Evolutionary conservation across 2,329 filamentous ascomycete species (phyloP).

Genomic region (Talaromyces sp.): DNA sequence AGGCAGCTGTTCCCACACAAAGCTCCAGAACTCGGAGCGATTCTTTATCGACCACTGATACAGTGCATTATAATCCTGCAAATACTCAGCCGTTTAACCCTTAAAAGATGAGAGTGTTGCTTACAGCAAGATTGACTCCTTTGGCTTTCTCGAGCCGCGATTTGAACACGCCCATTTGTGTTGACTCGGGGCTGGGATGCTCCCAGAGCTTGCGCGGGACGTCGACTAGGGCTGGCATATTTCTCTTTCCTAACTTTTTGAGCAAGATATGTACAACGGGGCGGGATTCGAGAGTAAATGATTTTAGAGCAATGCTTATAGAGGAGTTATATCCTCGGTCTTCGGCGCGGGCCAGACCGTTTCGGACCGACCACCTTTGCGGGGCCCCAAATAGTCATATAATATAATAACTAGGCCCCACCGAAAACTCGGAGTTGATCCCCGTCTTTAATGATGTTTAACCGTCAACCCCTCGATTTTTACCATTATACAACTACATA

Average conservation of each 20-base stretch:
- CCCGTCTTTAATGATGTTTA: too few species aligned
- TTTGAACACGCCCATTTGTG: conserved; percentile 65
- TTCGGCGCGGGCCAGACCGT: too few species aligned
- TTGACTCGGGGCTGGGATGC: conserved; percentile 58
- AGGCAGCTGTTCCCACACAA: conserved; percentile 56
- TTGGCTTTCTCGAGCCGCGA: conserved; percentile 58
- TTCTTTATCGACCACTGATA: conserved; percentile 64
- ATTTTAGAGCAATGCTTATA: too few species aligned
- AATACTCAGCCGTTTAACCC: background rate
- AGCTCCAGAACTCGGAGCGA: conserved; percentile 61
- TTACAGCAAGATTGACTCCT: conserved; percentile 55
- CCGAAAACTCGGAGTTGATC: too few species aligned
- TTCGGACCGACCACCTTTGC: too few species aligned
- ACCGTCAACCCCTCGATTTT: too few species aligned
- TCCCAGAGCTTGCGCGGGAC: conserved; percentile 63
- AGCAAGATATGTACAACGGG: too few species aligned
- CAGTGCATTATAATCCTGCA: conserved; percentile 63
- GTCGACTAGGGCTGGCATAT: conserved; percentile 4
- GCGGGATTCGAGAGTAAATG: too few species aligned
- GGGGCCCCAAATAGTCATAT: too few species aligned
- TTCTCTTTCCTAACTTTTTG: background rate
- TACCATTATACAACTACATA: too few species aligned
- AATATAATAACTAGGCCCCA: too few species aligned
- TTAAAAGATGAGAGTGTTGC: background rate
- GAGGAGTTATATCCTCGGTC: too few species aligned